Base-by-base conservation (phyloP, 2,329 filamentous ascomycete genomes). In the Cordyceps farinosa region DNA sequence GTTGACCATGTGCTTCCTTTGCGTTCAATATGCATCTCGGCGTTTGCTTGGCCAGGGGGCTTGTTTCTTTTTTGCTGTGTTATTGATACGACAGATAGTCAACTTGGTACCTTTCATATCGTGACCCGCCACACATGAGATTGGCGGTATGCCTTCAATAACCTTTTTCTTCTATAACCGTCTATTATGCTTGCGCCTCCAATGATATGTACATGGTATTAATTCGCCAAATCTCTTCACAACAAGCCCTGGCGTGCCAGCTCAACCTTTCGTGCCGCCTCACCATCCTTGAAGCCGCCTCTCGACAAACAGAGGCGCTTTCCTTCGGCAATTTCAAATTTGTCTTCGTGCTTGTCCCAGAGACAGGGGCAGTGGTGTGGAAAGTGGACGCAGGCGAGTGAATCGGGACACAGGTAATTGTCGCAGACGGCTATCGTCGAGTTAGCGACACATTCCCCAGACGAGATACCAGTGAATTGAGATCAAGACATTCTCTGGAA, bases 291-390 rank as follows among this genome's bases (percentile, higher is more conserved):
- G 77, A 88, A 92, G 0, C 91, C 90, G 2, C 90, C 90, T 71
- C 87, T 91, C 51, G 87, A 91, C 1, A 89, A 80, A 71, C 91
- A 95, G 53, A 92, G 79, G 47, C 89, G 84, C 68, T 87, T 86
- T 0, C 90, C 90, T 4, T 93, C 89, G 5, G 82, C 85, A 36
- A 88, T 70, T 75, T 90, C 91, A 66, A 92, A 85, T 73, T 95
- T 95, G 68, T 94, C 90, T 72, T 94, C 88, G 66, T 90, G 80
- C 9, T 81, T 77, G 1, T 90, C 87, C 79, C 90, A 96, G 2
- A 92, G 83, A 78, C 95, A 99, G 34, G 95, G 95, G 77, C 95
- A 99, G 78, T 99, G 95, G 75, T 98, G 94, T 1, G 95, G 93
- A 79, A 96, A 95, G 74, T 96, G 89, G 7, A 99, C 95, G 79